phyloP scores from a whole-genome alignment of 1,139 yeast species.

The Kodamaea anthophila region DNA sequence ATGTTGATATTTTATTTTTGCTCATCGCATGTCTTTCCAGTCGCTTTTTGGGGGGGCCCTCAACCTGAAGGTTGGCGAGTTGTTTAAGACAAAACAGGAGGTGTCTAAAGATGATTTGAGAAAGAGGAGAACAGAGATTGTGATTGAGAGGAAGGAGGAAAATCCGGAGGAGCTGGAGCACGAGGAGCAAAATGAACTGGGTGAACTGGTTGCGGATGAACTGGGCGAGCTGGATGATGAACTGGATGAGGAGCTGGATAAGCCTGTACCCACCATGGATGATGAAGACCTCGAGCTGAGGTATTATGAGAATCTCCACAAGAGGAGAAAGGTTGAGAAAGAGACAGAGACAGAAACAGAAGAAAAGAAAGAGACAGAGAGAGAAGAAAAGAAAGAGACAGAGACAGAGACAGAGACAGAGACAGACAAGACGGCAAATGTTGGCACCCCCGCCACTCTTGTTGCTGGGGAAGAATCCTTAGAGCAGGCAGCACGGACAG shows the following conservation, averaged over 20 bases:
- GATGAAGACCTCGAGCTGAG: slow-evolving; percentile 44
- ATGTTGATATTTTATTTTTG: slow-evolving; percentile 1
- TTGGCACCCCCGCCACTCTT: slow-evolving; percentile 25
- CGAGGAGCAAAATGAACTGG: slow-evolving; percentile 16
- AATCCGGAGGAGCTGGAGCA: slow-evolving; percentile 14
- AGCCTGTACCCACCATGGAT: slow-evolving; percentile 22
- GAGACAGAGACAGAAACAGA: slow-evolving; percentile 16
- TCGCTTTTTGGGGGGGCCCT: slow-evolving; percentile 27
- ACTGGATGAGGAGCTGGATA: slow-evolving; percentile 11
- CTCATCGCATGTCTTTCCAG: slow-evolving; percentile 27
- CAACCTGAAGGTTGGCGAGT: slow-evolving; percentile 36
- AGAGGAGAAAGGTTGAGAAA: slow-evolving; percentile 15
- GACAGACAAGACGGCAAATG: slow-evolving; percentile 1
- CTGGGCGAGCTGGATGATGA: slow-evolving; percentile 1
- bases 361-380: slow-evolving; percentile 17
- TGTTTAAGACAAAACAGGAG: slow-evolving; percentile 36
- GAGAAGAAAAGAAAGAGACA: slow-evolving; percentile 15
- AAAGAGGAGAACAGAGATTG: slow-evolving; percentile 21
- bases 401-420: slow-evolving; percentile 1
- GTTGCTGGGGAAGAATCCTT: slow-evolving; percentile 64
- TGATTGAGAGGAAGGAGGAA: slow-evolving; percentile 13
- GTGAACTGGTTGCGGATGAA: slow-evolving; percentile 5
- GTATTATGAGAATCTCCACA: slow-evolving; percentile 38
- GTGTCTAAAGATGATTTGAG: slow-evolving; percentile 26
- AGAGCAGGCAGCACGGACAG: slow-evolving; percentile 80